Conservation (phyloP, 177 flowering plant genomes). For the Vitis hybrid region DNA sequence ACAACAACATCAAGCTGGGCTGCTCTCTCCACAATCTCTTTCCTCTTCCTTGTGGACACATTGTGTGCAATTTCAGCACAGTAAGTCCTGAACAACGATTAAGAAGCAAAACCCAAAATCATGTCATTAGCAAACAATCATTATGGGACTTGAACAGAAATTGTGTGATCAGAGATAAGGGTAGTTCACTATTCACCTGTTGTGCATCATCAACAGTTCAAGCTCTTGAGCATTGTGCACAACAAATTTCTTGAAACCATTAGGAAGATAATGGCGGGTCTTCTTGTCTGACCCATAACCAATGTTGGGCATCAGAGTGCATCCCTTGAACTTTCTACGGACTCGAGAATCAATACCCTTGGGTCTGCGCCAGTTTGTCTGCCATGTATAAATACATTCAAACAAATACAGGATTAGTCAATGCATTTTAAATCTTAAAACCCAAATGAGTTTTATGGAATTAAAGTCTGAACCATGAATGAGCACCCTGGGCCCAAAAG, state of each 20-base stretch:
- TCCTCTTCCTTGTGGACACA: constrained; percentile 70
- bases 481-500: too few relatives aligned
- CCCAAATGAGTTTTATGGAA: too few relatives aligned
- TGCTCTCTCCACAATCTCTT: constrained; percentile 77
- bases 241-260: constrained; percentile 86
- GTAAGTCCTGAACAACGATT: constrained; percentile 45
- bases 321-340: constrained; percentile 83
- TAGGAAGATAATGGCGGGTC: constrained; percentile 83
- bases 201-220: constrained; percentile 89
- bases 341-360: constrained; percentile 92
- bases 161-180: too few relatives aligned
- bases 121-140: too few relatives aligned
- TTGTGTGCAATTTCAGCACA: constrained; percentile 87
- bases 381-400: constrained; percentile 1
- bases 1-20: constrained; percentile 81
- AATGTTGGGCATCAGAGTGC: constrained; percentile 73
- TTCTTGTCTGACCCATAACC: constrained; percentile 89
- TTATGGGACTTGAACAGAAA: too few relatives aligned
- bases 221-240: constrained; percentile 76
- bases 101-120: too few relatives aligned
- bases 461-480: too few relatives aligned
- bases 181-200: constrained; percentile 43
- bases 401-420: too few relatives aligned
- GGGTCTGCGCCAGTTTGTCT: constrained; percentile 79
- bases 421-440: too few relatives aligned